Conservation (phyloP, 441 rosid species). For the Macaranga tanarius region DNA sequence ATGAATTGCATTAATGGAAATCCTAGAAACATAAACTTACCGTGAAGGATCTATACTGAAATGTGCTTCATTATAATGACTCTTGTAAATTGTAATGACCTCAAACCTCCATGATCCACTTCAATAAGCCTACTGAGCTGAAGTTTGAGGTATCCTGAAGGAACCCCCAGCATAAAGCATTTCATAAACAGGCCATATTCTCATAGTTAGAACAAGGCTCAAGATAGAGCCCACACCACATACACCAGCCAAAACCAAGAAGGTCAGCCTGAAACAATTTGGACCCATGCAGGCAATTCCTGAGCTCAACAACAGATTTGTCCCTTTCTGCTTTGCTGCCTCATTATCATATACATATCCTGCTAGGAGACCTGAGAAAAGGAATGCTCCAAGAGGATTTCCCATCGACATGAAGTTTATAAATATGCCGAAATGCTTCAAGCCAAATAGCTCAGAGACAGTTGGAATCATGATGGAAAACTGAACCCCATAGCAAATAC, state of each 20-base stretch:
- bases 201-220: slow-evolving; percentile 54
- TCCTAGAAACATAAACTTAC: not conserved
- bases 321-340: slow-evolving; percentile 68
- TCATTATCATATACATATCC: slow-evolving; percentile 76
- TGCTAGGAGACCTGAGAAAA: slow-evolving; percentile 75
- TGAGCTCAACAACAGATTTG: slow-evolving; percentile 7
- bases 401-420: slow-evolving; percentile 76
- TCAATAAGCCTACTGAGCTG: slow-evolving; percentile 32
- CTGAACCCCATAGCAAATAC: slow-evolving; percentile 73
- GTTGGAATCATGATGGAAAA: slow-evolving; percentile 70
- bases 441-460: slow-evolving; percentile 81
- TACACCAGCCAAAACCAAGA: slow-evolving; percentile 66
- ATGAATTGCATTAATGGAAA: not conserved
- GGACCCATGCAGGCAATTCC: slow-evolving; percentile 23
- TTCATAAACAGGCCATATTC: slow-evolving; percentile 79
- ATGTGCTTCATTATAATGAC: slow-evolving; percentile 8
- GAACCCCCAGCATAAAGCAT: slow-evolving; percentile 85
- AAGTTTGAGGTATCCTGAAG: slow-evolving; percentile 54
- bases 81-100: not conserved
- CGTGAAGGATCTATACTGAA: not conserved
- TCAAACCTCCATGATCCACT: not conserved
- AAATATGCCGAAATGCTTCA: slow-evolving; percentile 74
- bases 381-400: slow-evolving; percentile 78
- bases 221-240: slow-evolving; percentile 65
- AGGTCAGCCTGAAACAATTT: slow-evolving; percentile 73